Conservation (phyloP, 129 eudicot species). For the sunflower (Helianthus annuus) region DNA sequence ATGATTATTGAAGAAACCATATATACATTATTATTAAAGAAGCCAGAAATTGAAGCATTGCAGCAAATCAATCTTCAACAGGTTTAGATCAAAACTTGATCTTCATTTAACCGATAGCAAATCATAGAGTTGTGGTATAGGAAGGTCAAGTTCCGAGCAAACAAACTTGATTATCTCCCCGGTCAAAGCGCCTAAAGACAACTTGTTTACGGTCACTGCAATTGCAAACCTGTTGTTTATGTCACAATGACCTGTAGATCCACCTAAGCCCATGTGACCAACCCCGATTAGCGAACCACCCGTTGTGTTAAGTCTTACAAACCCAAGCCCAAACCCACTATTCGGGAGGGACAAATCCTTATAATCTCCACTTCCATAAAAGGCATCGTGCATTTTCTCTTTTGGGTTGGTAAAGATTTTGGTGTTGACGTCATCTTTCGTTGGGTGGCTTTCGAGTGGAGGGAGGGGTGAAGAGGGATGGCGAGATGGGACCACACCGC, state of each 20-base stretch:
- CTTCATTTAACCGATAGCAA: no score
- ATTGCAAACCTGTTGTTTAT: slow-evolving; percentile 41
- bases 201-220: slow-evolving; percentile 64
- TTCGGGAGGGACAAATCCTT: slow-evolving; percentile 46
- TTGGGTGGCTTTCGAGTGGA: slow-evolving; percentile 48
- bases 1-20: no score
- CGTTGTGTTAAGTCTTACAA: slow-evolving; percentile 42
- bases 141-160: slow-evolving; percentile 49
- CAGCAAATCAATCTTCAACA: no score
- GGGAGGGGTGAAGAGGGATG: slow-evolving; percentile 55
- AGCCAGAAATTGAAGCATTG: no score
- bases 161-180: slow-evolving; percentile 51
- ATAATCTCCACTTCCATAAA: slow-evolving; percentile 66
- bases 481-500: slow-evolving; percentile 51
- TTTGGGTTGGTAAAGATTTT: no score
- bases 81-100: no score
- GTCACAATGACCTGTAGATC: neutral
- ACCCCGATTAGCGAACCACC: slow-evolving; percentile 33
- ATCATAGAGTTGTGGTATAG: no score
- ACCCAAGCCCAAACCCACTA: slow-evolving; percentile 71
- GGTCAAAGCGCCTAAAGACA: slow-evolving; percentile 60
- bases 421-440: no score
- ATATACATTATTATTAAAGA: no score
- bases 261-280: neutral
- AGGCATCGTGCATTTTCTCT: slow-evolving; percentile 46